Percentiles rank a stretch among this genome's conserved stretches.
Conservation (phyloP, 257 asterid species). For the Cordia subcordata region DNA sequence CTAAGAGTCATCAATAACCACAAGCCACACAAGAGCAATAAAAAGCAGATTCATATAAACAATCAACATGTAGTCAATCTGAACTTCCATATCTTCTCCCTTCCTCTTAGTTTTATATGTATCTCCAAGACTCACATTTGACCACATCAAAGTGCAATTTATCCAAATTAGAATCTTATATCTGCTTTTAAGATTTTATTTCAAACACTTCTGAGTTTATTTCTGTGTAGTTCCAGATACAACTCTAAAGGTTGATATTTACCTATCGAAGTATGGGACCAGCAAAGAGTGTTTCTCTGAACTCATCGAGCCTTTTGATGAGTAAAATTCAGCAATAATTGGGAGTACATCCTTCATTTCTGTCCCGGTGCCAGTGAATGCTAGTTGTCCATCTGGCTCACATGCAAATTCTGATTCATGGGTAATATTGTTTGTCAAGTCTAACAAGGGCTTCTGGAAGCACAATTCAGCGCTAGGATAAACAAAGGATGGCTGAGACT, state of each 20-base stretch:
- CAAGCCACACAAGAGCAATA: neutral
- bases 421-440: slow-evolving; percentile 26
- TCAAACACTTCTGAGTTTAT: neutral
- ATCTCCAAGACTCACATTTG: neutral
- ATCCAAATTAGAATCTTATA: neutral
- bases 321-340: slow-evolving; percentile 37
- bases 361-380: slow-evolving; percentile 19
- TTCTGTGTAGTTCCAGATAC: neutral
- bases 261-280: slow-evolving; percentile 95
- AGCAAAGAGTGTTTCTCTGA: slow-evolving; percentile 56
- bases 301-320: slow-evolving; percentile 36
- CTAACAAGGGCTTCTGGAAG: slow-evolving; percentile 36
- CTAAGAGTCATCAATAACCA: too few relatives aligned
- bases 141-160: neutral
- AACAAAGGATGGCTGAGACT: slow-evolving; percentile 38
- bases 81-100: too few relatives aligned
- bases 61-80: too few relatives aligned
- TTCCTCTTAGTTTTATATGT: too few relatives aligned
- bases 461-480: slow-evolving; percentile 48
- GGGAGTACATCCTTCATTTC: slow-evolving; percentile 51
- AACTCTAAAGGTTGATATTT: neutral
- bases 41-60: neutral
- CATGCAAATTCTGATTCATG: slow-evolving; percentile 20
- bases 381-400: slow-evolving; percentile 26
- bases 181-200: neutral